Base-by-base conservation (phyloP, 2,329 filamentous ascomycete species). In the Macrophomina tecta region DNA sequence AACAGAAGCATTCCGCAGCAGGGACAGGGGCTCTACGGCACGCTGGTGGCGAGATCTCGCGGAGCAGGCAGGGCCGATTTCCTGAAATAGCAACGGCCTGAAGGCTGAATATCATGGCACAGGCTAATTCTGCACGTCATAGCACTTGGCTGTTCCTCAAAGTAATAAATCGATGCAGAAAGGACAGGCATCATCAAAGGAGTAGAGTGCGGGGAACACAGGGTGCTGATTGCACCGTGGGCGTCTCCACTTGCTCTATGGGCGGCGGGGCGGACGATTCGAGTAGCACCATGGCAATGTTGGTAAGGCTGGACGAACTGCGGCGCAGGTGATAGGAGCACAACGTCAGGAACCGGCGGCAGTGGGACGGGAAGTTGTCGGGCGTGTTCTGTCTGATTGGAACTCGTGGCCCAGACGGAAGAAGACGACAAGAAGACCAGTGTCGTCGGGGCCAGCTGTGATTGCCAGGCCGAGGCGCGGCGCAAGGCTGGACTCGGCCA, bases 91-190 rank as follows among this genome's bases (percentile, higher is more conserved):
- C 16, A 62, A 14, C 42, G 6, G 16, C 5, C 4, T 18, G 58
- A 36, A 62, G 58, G 42, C 58, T 36, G 30, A 62, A 46, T 7
- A 42, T 4, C 32, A 28, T 30, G 32, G 42, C 30, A 9, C 30
- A 8, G 58, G 58, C 58, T 62, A 30, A 62, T n/a, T 12, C n/a
- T 64, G 48, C 61, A 64, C 61, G 46, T 64, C 61, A 64, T 64
- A 53, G n/a, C 23, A 53, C 48, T 64, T 18, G 34, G 30, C 34
- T 14, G 61, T 64, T 42, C 46, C 48, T 46, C 61, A 52, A 45
- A 40, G 61, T 34, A 53, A 64, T 53, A 53, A 30, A 63, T 9
- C n/a, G 46, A n/a, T 63, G 46, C 60, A 63, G 46, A n/a, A 18
- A 28, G 8, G 38, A 16, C 61, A 52, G 28, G 61, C 61, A 52